These are phyloP conservation scores for Emergomyces pasteurianus DNA, from an alignment of 2,329 filamentous ascomycete genomes.

Conservation along the genomic window DNA sequence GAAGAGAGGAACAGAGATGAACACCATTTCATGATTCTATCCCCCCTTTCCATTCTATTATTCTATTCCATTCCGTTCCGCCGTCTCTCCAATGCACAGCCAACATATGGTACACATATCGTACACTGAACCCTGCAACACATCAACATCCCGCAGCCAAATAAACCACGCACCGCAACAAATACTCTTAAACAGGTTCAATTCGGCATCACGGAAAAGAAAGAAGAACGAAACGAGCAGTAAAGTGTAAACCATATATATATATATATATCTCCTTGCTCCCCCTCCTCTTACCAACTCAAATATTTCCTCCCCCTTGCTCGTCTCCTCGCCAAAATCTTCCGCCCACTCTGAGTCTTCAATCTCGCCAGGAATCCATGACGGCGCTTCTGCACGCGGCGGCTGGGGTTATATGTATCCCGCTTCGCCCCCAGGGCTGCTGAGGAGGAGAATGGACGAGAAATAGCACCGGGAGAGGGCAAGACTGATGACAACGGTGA, in stretches of 20 bases:
- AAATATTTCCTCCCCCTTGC: conserved; percentile 41
- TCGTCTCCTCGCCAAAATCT: conserved; percentile 42
- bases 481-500: not conserved
- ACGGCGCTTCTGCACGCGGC: conserved; percentile 48
- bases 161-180: not conserved
- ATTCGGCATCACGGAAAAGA: not conserved
- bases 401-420: conserved; percentile 48
- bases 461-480: not conserved
- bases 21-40: not conserved
- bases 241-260: not conserved
- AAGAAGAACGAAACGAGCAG: not conserved
- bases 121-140: too few species aligned
- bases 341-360: conserved; percentile 41
- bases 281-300: conserved; percentile 34
- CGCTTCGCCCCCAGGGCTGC: conserved; percentile 33
- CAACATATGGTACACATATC: not conserved
- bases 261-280: too few species aligned
- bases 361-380: conserved; percentile 48
- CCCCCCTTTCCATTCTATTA: not conserved
- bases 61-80: too few species aligned
- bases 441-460: conserved; percentile 33
- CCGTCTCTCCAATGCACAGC: not conserved
- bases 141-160: too few species aligned
- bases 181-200: too few species aligned
- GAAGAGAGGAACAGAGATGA: not conserved